Conservation (phyloP, 345 rosid species). For the Syzygium jambos region DNA sequence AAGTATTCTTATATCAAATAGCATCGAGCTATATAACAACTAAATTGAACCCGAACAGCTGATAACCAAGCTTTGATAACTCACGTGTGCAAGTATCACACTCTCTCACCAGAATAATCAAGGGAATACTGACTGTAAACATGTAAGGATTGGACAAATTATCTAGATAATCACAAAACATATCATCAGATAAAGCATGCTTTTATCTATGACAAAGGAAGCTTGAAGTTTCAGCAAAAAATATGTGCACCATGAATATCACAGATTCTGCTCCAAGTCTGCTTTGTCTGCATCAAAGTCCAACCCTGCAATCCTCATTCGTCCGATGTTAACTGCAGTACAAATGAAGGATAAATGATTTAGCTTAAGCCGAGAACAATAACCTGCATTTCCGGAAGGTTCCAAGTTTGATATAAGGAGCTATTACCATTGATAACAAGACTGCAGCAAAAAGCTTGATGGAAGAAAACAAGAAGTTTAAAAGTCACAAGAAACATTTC, state of each 20-base stretch:
- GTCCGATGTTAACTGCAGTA: conserved; percentile 72
- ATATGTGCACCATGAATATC: not conserved
- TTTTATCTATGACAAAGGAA: not conserved
- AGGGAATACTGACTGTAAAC: not conserved
- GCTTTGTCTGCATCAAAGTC: conserved; percentile 36
- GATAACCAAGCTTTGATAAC: not conserved
- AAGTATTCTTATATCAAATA: not conserved
- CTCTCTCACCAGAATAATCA: not conserved
- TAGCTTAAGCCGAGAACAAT: not conserved
- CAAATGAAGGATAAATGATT: not conserved
- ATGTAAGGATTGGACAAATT: not conserved
- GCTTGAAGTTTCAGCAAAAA: not conserved
- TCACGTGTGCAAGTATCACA: not conserved
- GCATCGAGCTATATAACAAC: not conserved
- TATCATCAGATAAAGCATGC: not conserved
- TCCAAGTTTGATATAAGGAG: not conserved
- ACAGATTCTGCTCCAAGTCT: conserved; percentile 5
- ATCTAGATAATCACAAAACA: not conserved
- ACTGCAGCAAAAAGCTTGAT: not conserved
- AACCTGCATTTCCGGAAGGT: not conserved
- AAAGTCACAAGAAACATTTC: not conserved
- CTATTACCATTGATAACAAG: not conserved
- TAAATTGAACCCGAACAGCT: not conserved
- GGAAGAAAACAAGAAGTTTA: not conserved
- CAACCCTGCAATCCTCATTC: conserved; percentile 63